These are phyloP conservation scores for Entomortierella lignicola DNA, from an alignment of 192 early-diverging fungal species.

Conservation along the genomic window DNA sequence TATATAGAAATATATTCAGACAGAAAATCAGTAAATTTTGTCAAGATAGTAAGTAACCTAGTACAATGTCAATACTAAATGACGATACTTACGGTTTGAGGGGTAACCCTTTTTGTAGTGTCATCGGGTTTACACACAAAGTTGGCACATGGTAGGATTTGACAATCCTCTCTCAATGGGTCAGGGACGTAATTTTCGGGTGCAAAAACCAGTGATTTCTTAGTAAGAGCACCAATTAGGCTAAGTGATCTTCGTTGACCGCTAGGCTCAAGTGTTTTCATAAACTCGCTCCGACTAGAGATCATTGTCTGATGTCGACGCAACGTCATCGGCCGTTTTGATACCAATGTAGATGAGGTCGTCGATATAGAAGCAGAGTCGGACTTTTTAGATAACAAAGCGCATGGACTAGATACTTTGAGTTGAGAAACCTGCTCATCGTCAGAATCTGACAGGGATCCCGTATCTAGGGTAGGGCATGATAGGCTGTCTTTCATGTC, in stretches of 20 bases:
- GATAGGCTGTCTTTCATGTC: slow-evolving; percentile 1
- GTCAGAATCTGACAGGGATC: neutral
- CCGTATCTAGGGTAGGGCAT: neutral
- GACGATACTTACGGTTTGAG: slow-evolving; percentile 55
- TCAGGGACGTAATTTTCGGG: slow-evolving; percentile 18
- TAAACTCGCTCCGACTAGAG: slow-evolving; percentile 32
- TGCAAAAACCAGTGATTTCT: slow-evolving; percentile 7
- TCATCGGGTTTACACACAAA: slow-evolving; percentile 61
- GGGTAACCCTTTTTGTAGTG: slow-evolving; percentile 71
- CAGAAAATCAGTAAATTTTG: too few relatives aligned
- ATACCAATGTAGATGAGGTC: neutral
- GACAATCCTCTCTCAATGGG: slow-evolving; percentile 57
- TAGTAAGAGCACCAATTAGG: neutral
- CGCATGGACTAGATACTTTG: neutral
- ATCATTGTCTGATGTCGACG: slow-evolving; percentile 52
- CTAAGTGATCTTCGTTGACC: neutral
- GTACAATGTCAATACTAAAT: neutral
- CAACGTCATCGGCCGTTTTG: slow-evolving; percentile 11
- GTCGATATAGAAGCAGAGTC: neutral
- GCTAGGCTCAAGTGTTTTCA: slow-evolving; percentile 29
- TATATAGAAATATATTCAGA: neutral
- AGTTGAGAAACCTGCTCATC: slow-evolving; percentile 1
- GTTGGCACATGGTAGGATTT: slow-evolving; percentile 61
- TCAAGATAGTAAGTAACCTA: neutral
- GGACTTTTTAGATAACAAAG: neutral